phyloP scores from a whole-genome alignment of 2,329 filamentous ascomycete genomes.

The Fusarium sp. region DNA sequence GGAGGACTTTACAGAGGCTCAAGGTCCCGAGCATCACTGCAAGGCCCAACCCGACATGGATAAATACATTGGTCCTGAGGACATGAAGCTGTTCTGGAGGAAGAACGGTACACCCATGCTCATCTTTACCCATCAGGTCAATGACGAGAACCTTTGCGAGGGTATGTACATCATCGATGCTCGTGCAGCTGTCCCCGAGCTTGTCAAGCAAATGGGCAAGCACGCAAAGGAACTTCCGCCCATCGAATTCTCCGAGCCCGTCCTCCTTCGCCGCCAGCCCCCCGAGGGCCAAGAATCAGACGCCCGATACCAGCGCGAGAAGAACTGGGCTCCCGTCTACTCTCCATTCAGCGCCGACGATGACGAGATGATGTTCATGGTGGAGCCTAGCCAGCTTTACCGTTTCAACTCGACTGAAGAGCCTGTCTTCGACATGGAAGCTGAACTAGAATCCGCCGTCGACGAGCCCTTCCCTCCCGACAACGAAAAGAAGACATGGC shows the following conservation, averaged over 20 bases:
- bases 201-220: slow-evolving; percentile 31
- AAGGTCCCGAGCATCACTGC: slow-evolving; percentile 42
- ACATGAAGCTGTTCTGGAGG: slow-evolving; percentile 45
- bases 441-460: slow-evolving; percentile 34
- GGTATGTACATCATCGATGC: slow-evolving; percentile 42
- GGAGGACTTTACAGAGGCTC: slow-evolving; percentile 32
- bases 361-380: slow-evolving; percentile 44
- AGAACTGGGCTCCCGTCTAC: slow-evolving; percentile 42
- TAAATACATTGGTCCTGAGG: slow-evolving; percentile 43
- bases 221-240: slow-evolving; percentile 33
- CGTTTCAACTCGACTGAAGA: slow-evolving; percentile 24
- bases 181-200: slow-evolving; percentile 38
- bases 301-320: slow-evolving; percentile 40
- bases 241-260: slow-evolving; percentile 33
- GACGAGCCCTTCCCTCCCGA: slow-evolving; percentile 40
- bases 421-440: slow-evolving; percentile 27
- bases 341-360: slow-evolving; percentile 33
- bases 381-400: slow-evolving; percentile 37
- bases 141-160: slow-evolving; percentile 41
- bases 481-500: slow-evolving; percentile 34
- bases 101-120: slow-evolving; percentile 40
- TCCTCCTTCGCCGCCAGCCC: slow-evolving; percentile 33
- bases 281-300: slow-evolving; percentile 30
- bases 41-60: slow-evolving; percentile 40
- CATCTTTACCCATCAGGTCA: slow-evolving; percentile 41